phyloP scores from a whole-genome alignment of 805 yeast species.

The Monosporozyma aerobia region DNA sequence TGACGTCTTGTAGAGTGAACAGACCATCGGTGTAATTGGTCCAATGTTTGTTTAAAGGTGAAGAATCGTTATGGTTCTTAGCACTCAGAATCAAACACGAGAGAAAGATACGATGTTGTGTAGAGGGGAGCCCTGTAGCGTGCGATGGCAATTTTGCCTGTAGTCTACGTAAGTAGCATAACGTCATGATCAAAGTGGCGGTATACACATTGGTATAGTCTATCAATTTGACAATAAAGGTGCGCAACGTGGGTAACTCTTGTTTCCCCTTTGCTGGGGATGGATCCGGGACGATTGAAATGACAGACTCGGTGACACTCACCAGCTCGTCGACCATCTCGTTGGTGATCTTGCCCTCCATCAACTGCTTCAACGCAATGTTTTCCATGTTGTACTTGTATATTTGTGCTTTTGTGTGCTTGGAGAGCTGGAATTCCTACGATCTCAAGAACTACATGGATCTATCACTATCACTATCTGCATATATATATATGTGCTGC shows the following conservation, averaged over 20 bases:
- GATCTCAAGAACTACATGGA: too few species aligned
- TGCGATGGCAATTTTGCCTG: slow-evolving; percentile 52
- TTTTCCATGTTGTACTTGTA: neutral
- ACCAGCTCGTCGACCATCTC: slow-evolving; percentile 65
- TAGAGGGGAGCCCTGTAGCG: slow-evolving; percentile 69
- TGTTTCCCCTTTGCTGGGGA: neutral
- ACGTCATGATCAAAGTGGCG: slow-evolving; percentile 64
- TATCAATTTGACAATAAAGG: slow-evolving; percentile 59
- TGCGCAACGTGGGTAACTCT: slow-evolving; percentile 51
- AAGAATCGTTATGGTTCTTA: slow-evolving; percentile 66
- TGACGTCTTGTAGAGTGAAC: slow-evolving; percentile 57
- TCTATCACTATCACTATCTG: too few species aligned
- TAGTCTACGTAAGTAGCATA: slow-evolving; percentile 54
- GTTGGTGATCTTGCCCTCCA: slow-evolving; percentile 31
- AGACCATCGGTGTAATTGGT: slow-evolving; percentile 66
- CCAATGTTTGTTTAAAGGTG: slow-evolving; percentile 77
- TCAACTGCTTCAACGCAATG: neutral
- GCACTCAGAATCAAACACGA: slow-evolving; percentile 68
- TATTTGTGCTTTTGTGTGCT: neutral
- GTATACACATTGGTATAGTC: slow-evolving; percentile 70
- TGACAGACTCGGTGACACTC: slow-evolving; percentile 52
- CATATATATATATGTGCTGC: neutral
- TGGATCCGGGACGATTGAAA: slow-evolving; percentile 35
- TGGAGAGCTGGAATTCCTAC: neutral
- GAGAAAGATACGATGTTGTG: slow-evolving; percentile 65